Percentiles rank a stretch among this genome's conserved stretches.
Evolutionary conservation across 2,329 filamentous ascomycete species (phyloP).

Genomic region (Aureobasidium sp.): DNA sequence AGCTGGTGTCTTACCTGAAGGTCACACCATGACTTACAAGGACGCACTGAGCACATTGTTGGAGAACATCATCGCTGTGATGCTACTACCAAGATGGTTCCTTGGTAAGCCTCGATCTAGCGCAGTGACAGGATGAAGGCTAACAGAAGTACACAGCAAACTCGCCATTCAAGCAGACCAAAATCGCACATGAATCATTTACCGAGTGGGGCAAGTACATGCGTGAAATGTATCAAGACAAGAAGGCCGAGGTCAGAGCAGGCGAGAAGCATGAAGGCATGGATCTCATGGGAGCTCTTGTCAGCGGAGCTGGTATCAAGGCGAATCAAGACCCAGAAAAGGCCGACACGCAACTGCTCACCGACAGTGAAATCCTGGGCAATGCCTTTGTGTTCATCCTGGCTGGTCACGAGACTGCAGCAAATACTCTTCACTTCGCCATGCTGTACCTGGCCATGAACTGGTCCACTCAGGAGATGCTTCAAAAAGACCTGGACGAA

Average conservation of each 20-base stretch:
- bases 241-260: slow-evolving; percentile 40
- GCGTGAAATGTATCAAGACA: slow-evolving; percentile 57
- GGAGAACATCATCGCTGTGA: slow-evolving; percentile 53
- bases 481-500: slow-evolving; percentile 61
- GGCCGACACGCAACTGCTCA: slow-evolving; percentile 38
- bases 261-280: slow-evolving; percentile 36
- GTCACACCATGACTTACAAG: slow-evolving; percentile 57
- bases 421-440: slow-evolving; percentile 64
- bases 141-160: slow-evolving; percentile 15
- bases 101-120: slow-evolving; percentile 31
- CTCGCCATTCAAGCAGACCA: slow-evolving; percentile 47
- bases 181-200: slow-evolving; percentile 46
- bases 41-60: slow-evolving; percentile 53
- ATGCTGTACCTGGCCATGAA: slow-evolving; percentile 59
- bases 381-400: slow-evolving; percentile 58
- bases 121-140: background rate
- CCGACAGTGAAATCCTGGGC: slow-evolving; percentile 58
- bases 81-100: slow-evolving; percentile 51
- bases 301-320: slow-evolving; percentile 37
- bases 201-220: slow-evolving; percentile 61
- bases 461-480: slow-evolving; percentile 51
- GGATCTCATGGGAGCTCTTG: slow-evolving; percentile 49
- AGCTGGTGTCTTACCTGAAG: slow-evolving; percentile 29
- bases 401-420: slow-evolving; percentile 74
- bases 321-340: slow-evolving; percentile 30